phyloP scores from a whole-genome alignment of 1,139 yeast species.

The Tardiomyces digboiensis region DNA sequence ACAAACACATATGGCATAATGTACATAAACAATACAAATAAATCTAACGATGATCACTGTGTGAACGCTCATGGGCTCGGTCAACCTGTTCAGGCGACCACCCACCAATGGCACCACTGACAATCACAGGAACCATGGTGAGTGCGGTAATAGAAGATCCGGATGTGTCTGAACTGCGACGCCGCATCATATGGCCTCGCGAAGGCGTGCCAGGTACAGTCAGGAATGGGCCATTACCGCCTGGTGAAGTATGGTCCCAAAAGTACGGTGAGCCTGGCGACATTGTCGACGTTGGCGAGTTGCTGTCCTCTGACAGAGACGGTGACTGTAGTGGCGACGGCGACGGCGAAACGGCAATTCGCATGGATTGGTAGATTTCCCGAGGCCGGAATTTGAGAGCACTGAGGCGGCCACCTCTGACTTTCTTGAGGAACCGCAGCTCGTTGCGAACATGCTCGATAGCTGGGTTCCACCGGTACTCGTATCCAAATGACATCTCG shows the following conservation, averaged over 20 bases:
- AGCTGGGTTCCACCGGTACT: slow-evolving; percentile 31
- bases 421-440: slow-evolving; percentile 25
- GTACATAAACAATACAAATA: too few species aligned
- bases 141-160: slow-evolving; percentile 32
- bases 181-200: slow-evolving; percentile 6
- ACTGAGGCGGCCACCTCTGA: slow-evolving; percentile 32
- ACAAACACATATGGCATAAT: too few species aligned
- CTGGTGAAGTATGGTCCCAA: neutral
- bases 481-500: slow-evolving; percentile 11
- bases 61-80: neutral
- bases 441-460: slow-evolving; percentile 32
- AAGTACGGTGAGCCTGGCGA: neutral
- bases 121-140: slow-evolving; percentile 42
- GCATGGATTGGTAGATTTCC: neutral
- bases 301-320: neutral
- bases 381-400: slow-evolving; percentile 25
- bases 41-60: neutral
- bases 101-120: slow-evolving; percentile 45
- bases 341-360: neutral
- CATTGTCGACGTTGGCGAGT: neutral
- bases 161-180: neutral
- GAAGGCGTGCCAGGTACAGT: slow-evolving; percentile 1
- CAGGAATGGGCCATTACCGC: neutral
- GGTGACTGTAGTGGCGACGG: neutral
- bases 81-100: neutral